These are phyloP conservation scores for Colletotrichum sp. DNA, from an alignment of 2,329 filamentous ascomycete species.

Conservation along the genomic window DNA sequence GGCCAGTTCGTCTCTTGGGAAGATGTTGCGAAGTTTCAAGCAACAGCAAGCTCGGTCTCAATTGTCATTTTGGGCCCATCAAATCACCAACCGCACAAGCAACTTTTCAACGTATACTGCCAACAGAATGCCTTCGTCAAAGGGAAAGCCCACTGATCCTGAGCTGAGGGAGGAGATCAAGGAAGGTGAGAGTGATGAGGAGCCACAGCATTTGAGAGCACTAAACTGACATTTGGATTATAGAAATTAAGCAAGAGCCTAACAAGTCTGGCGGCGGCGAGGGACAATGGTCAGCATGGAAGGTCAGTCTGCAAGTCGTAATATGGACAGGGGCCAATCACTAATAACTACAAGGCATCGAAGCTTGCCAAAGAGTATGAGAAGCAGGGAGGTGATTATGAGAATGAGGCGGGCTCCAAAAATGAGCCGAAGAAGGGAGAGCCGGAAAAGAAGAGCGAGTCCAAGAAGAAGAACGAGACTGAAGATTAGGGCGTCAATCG, in stretches of 20 bases:
- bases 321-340: accelerated
- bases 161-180: constrained; percentile 43
- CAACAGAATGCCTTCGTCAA: constrained; percentile 39
- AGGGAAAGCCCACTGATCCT: constrained; percentile 44
- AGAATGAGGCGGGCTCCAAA: constrained; percentile 44
- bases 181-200: constrained; percentile 29
- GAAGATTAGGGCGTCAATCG: background rate
- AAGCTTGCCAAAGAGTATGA: constrained; percentile 48
- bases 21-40: background rate
- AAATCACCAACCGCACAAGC: too few species aligned
- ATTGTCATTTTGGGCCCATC: accelerated
- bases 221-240: background rate
- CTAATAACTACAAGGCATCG: constrained; percentile 25
- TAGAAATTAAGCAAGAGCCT: constrained; percentile 45
- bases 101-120: background rate
- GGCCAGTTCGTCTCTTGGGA: background rate
- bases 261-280: constrained; percentile 45
- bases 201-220: accelerated
- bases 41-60: background rate
- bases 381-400: constrained; percentile 43
- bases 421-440: constrained; percentile 35
- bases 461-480: constrained; percentile 23
- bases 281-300: constrained; percentile 30
- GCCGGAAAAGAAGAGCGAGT: constrained; percentile 29
- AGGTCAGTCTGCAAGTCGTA: background rate